Base-by-base conservation (phyloP, 352 stramenopile species). In the Pythium dissimile region DNA sequence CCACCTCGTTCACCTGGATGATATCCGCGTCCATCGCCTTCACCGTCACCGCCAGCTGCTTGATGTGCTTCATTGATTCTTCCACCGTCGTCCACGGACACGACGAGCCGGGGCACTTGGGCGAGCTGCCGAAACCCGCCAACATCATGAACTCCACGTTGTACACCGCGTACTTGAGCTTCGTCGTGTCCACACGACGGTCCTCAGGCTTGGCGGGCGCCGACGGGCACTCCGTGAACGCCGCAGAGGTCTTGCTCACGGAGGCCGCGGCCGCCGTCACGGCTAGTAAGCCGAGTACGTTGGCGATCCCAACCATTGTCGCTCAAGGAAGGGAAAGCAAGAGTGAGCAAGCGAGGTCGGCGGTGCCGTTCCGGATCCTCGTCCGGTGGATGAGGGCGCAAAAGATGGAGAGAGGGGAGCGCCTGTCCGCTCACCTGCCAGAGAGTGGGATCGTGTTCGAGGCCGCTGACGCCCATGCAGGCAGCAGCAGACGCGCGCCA, bases 161-260 rank as follows among this genome's bases (percentile, higher is more conserved):
- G 67, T 63, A 71, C 30, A 58, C 69, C 7, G 53, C 51, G 28
- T 67, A 74, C 59, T 66, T 75, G 58, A 75, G 67, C 44, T 68
- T 51, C 21, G 54, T 62, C 44, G 26, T 69, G 67, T 71, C 59
- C 21, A 30, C 31, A 55, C 67, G 67, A 24, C 67, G 67, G 26
- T 75, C 67, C 12, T 52, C 54, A 0, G 67, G 62, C 32, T 47
- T 60, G 32, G 67, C 52, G 10, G 67, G 67, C 23, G 67, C 62
- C 3, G 59, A 63, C 18, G 61, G 18, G 24, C 66, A 73, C 8
- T 34, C 35, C 16, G 43, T n/a, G 50, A 72, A 72, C 12, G 44
- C 51, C 34, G 56, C 44, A 21, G 28, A 5, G 4, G 35, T 41
- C 24, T 47, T 21, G 38, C 28, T 11, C 9, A 57, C n/a, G 8